phyloP scores from a whole-genome alignment of 495 filamentous ascomycete genomes.

The Aspergillus wentii region DNA sequence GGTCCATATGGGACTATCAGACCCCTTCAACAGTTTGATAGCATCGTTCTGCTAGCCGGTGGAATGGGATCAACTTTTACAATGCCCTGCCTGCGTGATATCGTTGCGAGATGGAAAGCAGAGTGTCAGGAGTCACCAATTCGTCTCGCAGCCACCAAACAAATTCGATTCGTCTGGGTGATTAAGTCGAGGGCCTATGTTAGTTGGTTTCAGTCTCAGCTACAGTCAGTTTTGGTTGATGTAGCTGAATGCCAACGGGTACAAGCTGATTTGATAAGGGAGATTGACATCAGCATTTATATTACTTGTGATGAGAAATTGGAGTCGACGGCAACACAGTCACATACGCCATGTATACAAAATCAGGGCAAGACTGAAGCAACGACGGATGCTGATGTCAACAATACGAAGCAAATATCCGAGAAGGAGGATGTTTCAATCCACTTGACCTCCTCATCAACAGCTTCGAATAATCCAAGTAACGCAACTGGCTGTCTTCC shows the following conservation, averaged over 20 bases:
- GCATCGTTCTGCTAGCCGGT: slow-evolving; percentile 57
- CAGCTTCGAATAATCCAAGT: neutral
- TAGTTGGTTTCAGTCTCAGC: slow-evolving; percentile 60
- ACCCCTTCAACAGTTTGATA: slow-evolving; percentile 52
- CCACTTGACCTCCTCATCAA: slow-evolving; percentile 12
- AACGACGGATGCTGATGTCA: slow-evolving; percentile 1
- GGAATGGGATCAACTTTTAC: slow-evolving; percentile 53
- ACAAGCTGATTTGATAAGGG: slow-evolving; percentile 24
- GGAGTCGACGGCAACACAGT: slow-evolving; percentile 11
- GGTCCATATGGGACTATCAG: slow-evolving; percentile 50
- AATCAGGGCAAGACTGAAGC: too few relatives aligned
- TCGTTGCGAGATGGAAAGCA: slow-evolving; percentile 35
- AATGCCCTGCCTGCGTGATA: slow-evolving; percentile 47
- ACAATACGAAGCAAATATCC: slow-evolving; percentile 8
- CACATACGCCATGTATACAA: too few relatives aligned
- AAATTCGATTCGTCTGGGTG: slow-evolving; percentile 68
- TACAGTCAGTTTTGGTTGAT: slow-evolving; percentile 52
- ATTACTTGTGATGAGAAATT: slow-evolving; percentile 55
- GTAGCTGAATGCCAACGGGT: slow-evolving; percentile 32
- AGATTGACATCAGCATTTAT: slow-evolving; percentile 53
- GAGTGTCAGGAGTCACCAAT: slow-evolving; percentile 10
- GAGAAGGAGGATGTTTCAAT: slow-evolving; percentile 17
- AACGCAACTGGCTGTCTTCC: slow-evolving; percentile 23
- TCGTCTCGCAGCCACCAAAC: slow-evolving; percentile 49
- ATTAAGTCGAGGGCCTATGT: slow-evolving; percentile 65